Evolutionary conservation across 345 rosid species (phyloP).

Genomic region (Brassica nigra): DNA sequence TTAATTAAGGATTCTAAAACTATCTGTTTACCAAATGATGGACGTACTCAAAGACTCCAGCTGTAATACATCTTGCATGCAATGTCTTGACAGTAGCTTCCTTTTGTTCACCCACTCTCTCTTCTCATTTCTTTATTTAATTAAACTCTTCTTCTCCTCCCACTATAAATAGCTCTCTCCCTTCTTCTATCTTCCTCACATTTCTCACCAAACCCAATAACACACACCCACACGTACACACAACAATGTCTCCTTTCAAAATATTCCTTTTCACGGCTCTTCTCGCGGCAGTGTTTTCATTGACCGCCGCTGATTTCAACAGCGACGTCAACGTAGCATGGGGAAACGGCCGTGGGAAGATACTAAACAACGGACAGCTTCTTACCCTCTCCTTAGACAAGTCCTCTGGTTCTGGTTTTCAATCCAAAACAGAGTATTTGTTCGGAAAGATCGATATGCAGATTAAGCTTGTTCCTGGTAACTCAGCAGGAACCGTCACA

Average conservation of each 20-base stretch:
- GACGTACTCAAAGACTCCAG: constrained; percentile 23
- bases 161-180: constrained; percentile 28
- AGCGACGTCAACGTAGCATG: constrained; percentile 31
- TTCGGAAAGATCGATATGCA: constrained; percentile 48
- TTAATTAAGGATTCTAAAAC: background rate
- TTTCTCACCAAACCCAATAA: constrained; percentile 38
- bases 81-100: constrained; percentile 31
- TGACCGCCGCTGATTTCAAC: constrained; percentile 31
- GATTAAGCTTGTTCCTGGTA: constrained; percentile 52
- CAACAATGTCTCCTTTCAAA: constrained; percentile 29
- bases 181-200: constrained; percentile 34
- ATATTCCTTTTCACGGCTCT: constrained; percentile 29
- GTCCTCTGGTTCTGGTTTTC: constrained; percentile 50
- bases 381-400: constrained; percentile 45
- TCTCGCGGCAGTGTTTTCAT: constrained; percentile 23
- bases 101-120: constrained; percentile 40
- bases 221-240: constrained; percentile 14
- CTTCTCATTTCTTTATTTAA: constrained; percentile 5
- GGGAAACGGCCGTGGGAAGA: constrained; percentile 40
- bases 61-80: constrained; percentile 43
- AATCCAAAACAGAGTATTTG: constrained; percentile 46
- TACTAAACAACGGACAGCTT: constrained; percentile 38
- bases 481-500: constrained; percentile 57
- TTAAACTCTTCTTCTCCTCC: background rate
- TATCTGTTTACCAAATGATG: constrained; percentile 31